phyloP scores from a whole-genome alignment of 495 filamentous ascomycete genomes.

The Neurospora discreta region DNA sequence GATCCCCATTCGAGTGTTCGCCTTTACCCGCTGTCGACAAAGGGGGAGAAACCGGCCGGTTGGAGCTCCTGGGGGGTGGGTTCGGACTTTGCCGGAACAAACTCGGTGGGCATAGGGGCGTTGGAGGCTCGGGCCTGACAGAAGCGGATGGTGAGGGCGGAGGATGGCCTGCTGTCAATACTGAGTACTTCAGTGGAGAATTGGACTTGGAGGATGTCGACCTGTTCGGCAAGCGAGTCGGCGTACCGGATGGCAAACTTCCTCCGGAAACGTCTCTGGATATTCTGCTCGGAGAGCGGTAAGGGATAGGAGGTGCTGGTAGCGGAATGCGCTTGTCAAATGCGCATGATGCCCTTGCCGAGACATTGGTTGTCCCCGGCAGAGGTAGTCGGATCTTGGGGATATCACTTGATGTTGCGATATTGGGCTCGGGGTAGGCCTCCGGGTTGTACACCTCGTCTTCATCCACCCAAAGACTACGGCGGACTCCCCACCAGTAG shows the following conservation, averaged over 20 bases:
- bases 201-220: background rate
- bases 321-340: background rate
- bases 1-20: background rate
- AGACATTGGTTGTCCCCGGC: background rate
- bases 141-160: background rate
- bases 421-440: background rate
- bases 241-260: background rate
- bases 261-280: no score
- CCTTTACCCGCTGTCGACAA: background rate
- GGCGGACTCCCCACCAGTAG: constrained; percentile 12
- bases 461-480: constrained; percentile 11
- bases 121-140: background rate
- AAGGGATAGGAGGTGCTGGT: background rate
- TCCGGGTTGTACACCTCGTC: constrained; percentile 1
- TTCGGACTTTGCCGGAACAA: background rate
- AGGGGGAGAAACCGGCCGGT: background rate
- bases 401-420: background rate
- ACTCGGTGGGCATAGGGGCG: background rate
- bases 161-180: background rate
- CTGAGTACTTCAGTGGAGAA: background rate
- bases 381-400: background rate
- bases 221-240: background rate
- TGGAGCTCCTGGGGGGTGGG: background rate
- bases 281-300: background rate
- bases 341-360: background rate